Percentiles rank a stretch among this genome's conserved stretches.
Conservation (phyloP, 306 rosid species). For the Aeschynomene evenia region DNA sequence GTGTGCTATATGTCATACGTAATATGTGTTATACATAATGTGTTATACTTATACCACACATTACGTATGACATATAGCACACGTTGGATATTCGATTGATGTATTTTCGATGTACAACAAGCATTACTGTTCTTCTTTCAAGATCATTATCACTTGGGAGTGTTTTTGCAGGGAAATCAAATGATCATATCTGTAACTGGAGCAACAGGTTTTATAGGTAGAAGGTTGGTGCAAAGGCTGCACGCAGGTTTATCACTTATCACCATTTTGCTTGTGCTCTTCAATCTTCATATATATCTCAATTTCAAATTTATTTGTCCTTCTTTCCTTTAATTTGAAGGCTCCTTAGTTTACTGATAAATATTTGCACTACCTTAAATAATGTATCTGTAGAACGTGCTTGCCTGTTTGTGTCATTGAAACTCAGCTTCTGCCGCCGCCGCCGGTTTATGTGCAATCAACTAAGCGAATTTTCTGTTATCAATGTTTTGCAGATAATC, state of each 20-base stretch:
- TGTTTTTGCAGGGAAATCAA: constrained; percentile 56
- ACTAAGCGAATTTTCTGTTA: constrained; percentile 15
- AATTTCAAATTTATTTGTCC: background rate
- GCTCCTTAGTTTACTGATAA: constrained; percentile 19
- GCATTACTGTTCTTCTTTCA: too few relatives aligned
- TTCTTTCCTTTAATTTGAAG: background rate
- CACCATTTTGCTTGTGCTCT: constrained; percentile 17
- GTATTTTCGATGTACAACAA: too few relatives aligned
- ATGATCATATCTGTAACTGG: constrained; percentile 86
- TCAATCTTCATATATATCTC: background rate
- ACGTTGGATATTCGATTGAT: too few relatives aligned
- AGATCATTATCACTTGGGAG: constrained; percentile 33
- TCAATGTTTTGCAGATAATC: constrained; percentile 64
- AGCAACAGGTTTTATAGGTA: constrained; percentile 95
- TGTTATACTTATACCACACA: too few relatives aligned
- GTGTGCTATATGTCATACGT: too few relatives aligned
- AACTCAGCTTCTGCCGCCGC: constrained; percentile 21
- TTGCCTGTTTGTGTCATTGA: constrained; percentile 1
- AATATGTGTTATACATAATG: too few relatives aligned
- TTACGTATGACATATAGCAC: too few relatives aligned
- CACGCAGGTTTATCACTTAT: constrained; percentile 60
- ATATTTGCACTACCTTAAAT: constrained; percentile 22
- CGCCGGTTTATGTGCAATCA: background rate
- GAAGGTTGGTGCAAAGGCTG: constrained; percentile 85
- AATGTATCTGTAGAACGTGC: constrained; percentile 15